Base-by-base conservation (phyloP, 768 basidiomycete species). In the Tulasnella sp. region DNA sequence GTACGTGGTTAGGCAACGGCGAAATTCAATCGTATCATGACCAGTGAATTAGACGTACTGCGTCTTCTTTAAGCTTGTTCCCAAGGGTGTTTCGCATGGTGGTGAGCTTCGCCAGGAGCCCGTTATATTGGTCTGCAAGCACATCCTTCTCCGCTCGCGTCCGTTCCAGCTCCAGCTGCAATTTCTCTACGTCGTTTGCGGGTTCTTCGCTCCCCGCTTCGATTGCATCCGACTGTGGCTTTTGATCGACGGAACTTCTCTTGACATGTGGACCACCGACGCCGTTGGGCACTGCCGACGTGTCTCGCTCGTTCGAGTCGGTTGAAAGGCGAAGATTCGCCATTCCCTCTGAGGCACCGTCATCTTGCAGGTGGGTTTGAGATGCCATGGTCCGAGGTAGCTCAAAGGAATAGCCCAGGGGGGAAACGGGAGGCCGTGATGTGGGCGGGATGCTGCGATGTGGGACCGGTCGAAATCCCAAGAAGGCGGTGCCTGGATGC, bases 31-130 rank as follows among this genome's bases (percentile, higher is more conserved):
- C 48, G 24, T 42, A 58, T 7, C 71, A 77, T 21, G 27, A 42
- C 46, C 21, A 42, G 48, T 36, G 58, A n/a, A n/a, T n/a, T 44
- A 56, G 27, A 89, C 92, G 82, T 87, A 99, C 98, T 83, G 98
- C 98, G 86, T 99, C 98, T 85, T 97, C 95, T 85, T 94, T 92
- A 78, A 99, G 88, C 85, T 98, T 98, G 84, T 95, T 97, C 42
- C 97, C 96, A 75, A 99, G 88, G 31, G 94, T 94, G 48, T 92
- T 94, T 34, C 97, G 90, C 97, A 99, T 98, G 44, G 92, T 90
- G 2, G 95, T 96, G 71, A 99, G 87, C 86, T 95, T 98, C 52
- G 91, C 90, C 24, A 99, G 88, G 48, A 99, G 88, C 81, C 90
- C 93, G 80, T 91, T 90, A 85, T 99, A 97, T 84, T 99, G 95